Evolutionary conservation across 805 yeast species (phyloP).

Genomic region (Monosporozyma aquatica): DNA sequence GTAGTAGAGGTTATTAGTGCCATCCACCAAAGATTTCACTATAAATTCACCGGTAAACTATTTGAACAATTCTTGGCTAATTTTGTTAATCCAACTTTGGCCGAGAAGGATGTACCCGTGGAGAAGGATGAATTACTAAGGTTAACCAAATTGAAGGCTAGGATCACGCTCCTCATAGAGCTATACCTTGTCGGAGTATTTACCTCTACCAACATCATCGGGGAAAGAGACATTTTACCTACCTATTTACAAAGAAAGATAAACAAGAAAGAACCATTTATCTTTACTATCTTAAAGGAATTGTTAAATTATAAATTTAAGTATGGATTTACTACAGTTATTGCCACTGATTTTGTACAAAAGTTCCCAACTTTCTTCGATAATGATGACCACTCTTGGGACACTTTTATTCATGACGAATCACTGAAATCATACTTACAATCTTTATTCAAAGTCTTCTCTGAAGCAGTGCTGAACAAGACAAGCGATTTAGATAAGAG

Average conservation of each 20-base stretch:
- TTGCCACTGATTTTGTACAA: slow-evolving; percentile 43
- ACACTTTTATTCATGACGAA: slow-evolving; percentile 22
- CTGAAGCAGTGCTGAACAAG: slow-evolving; percentile 34
- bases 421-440: slow-evolving; percentile 24
- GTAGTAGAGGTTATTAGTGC: slow-evolving; percentile 61
- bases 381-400: slow-evolving; percentile 21
- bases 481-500: slow-evolving; percentile 32
- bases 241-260: slow-evolving; percentile 32
- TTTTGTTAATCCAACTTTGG: slow-evolving; percentile 30
- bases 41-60: slow-evolving; percentile 42
- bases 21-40: slow-evolving; percentile 65
- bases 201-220: slow-evolving; percentile 36
- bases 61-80: slow-evolving; percentile 35
- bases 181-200: slow-evolving; percentile 50
- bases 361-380: slow-evolving; percentile 34
- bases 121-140: slow-evolving; percentile 40
- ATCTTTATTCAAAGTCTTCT: slow-evolving; percentile 36
- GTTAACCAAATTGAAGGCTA: slow-evolving; percentile 36
- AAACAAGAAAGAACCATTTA: slow-evolving; percentile 32
- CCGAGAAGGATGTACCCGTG: slow-evolving; percentile 6
- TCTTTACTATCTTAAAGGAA: slow-evolving; percentile 39
- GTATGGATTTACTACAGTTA: slow-evolving; percentile 27
- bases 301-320: slow-evolving; percentile 35
- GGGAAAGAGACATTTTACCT: slow-evolving; percentile 35
- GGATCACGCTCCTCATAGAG: slow-evolving; percentile 48